Percentiles rank a stretch among this genome's conserved stretches.
Conservation (phyloP, 495 filamentous ascomycete genomes). For the Aspergillus heteromorphus region DNA sequence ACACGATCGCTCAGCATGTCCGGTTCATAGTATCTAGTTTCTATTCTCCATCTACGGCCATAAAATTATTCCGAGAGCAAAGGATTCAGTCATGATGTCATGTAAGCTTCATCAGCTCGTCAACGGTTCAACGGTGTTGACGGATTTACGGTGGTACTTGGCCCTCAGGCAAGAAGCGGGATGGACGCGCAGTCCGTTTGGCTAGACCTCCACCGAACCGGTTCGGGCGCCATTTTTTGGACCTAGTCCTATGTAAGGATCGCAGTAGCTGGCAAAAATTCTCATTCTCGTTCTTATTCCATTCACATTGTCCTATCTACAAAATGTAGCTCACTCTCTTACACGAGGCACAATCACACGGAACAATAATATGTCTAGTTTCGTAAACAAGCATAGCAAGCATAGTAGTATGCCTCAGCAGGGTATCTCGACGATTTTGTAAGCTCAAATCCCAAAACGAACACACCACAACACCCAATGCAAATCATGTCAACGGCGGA, state of each 20-base stretch:
- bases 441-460: constrained; percentile 8
- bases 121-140: too few species aligned
- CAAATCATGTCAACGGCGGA: too few species aligned
- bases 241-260: background rate
- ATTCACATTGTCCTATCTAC: background rate
- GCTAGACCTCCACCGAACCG: background rate
- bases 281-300: background rate
- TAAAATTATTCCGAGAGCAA: background rate
- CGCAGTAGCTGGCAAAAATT: background rate
- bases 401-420: constrained; percentile 6
- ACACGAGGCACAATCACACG: background rate
- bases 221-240: background rate
- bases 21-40: too few species aligned
- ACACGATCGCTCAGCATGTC: background rate
- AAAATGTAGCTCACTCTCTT: background rate
- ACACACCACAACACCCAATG: background rate
- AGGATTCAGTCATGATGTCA: constrained; percentile 4
- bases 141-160: background rate
- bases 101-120: background rate
- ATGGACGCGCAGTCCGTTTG: background rate
- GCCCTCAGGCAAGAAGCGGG: background rate
- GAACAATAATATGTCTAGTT: background rate
- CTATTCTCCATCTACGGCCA: too few species aligned
- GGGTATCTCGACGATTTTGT: constrained; percentile 6
- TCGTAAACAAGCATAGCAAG: background rate